Conservation (phyloP, 2,329 filamentous ascomycete species). For the Sarocladium brachiariae region DNA sequence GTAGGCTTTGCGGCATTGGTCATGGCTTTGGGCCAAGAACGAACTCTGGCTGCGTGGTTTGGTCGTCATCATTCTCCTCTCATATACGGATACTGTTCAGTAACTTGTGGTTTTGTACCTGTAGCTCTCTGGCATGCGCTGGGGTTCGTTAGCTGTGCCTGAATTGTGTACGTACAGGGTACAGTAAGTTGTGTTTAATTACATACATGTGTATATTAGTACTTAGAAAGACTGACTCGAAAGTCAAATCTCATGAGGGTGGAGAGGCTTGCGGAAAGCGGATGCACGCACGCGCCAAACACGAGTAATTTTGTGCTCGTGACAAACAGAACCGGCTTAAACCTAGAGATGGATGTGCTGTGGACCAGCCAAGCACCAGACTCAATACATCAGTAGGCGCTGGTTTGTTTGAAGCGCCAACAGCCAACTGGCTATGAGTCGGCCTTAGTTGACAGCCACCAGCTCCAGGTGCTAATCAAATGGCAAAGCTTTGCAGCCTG, state of each 20-base stretch:
- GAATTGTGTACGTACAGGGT: no score
- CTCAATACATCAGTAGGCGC: no score
- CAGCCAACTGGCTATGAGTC: not conserved
- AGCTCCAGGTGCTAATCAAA: not conserved
- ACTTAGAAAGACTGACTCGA: not conserved
- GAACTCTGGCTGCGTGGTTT: no score
- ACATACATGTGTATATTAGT: no score
- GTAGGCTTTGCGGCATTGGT: not conserved
- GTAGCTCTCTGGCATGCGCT: no score
- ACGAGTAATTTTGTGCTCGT: conserved; percentile 7
- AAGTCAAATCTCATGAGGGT: not conserved
- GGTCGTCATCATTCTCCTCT: no score
- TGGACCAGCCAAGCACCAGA: no score
- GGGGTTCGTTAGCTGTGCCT: no score
- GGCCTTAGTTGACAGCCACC: not conserved
- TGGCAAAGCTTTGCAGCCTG: not conserved
- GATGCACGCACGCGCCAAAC: conserved; percentile 1
- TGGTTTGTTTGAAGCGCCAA: not conserved
- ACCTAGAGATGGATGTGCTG: not conserved
- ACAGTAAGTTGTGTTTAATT: no score
- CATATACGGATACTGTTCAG: no score
- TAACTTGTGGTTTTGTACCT: no score
- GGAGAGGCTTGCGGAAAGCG: not conserved
- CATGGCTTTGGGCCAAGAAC: conserved; percentile 9
- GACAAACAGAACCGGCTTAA: not conserved